Base-by-base conservation (phyloP, 2,329 filamentous ascomycete species). In the Claviceps arundinis region DNA sequence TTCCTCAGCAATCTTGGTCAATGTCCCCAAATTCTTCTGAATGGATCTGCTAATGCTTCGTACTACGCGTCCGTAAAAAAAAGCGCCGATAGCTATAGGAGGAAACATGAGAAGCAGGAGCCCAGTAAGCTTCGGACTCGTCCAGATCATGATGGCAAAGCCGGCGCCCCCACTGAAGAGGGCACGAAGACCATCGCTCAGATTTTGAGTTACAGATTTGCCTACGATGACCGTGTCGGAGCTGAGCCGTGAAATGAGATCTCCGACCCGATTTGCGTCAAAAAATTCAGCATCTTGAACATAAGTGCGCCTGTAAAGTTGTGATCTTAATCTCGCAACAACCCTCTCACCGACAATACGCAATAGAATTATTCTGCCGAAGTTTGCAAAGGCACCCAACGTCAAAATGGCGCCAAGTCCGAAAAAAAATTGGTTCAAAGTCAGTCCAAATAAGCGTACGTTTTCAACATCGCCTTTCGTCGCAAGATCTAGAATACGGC, bases 281-380 rank as follows among this genome's bases (percentile, higher is more conserved):
- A 98, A 98, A 72, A 98, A 98, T 63, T 97, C 93, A 54, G 93
- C 93, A 67, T 98, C 93, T 67, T 98, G 93, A n/a, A 93, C 78
- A 60, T 94, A 95, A 0, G 93, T 98, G 57, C 86, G 82, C 58
- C 89, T 82, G 71, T 95, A 98, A 4, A 98, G 80, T 64, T 89
- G 86, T 16, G 90, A 91, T 55, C 93, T 82, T 52, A 98, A 76
- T 59, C 91, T 81, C 11, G 91, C 85, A 51, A 98, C 93, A 54
- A 98, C 93, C 43, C 93, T 80, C 69, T 98, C 93, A 56, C 93
- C 94, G 7, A 98, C 88, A 56, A 97, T 93, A 26, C 93, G 82
- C 22, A 98, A 78, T 51, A 97, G 84, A 53, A 97, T 85, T 60
- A 98, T 94, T 58, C 93, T 84, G 37, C 89, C 87, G 68, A 95